phyloP scores from a whole-genome alignment of 805 yeast genomes.

The Yarrowia porcina region DNA sequence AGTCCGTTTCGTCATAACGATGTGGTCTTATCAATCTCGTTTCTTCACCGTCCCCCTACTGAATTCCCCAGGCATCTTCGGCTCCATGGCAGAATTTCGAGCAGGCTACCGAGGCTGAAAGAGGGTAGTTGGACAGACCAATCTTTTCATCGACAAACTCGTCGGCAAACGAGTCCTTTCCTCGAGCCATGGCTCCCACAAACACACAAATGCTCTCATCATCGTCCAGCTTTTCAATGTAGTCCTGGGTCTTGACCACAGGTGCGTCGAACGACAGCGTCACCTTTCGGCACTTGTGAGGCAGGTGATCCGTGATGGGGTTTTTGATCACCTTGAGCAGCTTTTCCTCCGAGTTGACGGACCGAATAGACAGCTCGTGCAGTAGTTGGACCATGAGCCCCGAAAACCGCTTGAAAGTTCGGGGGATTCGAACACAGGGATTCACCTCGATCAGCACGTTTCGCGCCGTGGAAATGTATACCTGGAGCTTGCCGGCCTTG shows the following conservation, averaged over 20 bases:
- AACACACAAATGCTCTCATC: constrained; percentile 96
- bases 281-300: constrained; percentile 90
- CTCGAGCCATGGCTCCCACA: constrained; percentile 99
- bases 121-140: constrained; percentile 91
- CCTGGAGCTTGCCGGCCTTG: constrained; percentile 95
- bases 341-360: constrained; percentile 93
- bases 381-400: constrained; percentile 96
- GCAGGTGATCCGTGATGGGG: constrained; percentile 95
- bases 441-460: constrained; percentile 94
- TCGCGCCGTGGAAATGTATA: constrained; percentile 90
- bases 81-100: constrained; percentile 98
- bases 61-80: constrained; percentile 95
- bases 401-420: constrained; percentile 96
- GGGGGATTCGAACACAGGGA: constrained; percentile 94
- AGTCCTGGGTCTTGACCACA: constrained; percentile 83
- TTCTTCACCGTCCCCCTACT: no score
- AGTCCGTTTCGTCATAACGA: no score
- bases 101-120: constrained; percentile 97
- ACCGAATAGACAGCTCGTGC: constrained; percentile 87
- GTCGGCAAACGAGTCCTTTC: constrained; percentile 95
- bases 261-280: constrained; percentile 92
- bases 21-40: neutral
- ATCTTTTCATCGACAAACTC: constrained; percentile 95
- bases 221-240: constrained; percentile 69
- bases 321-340: constrained; percentile 90